A percentile compares a stretch with the other conserved stretches of the same genome.
These are phyloP conservation scores for Yarrowia sp. DNA, from an alignment of 805 yeast species.

Conservation along the genomic window DNA sequence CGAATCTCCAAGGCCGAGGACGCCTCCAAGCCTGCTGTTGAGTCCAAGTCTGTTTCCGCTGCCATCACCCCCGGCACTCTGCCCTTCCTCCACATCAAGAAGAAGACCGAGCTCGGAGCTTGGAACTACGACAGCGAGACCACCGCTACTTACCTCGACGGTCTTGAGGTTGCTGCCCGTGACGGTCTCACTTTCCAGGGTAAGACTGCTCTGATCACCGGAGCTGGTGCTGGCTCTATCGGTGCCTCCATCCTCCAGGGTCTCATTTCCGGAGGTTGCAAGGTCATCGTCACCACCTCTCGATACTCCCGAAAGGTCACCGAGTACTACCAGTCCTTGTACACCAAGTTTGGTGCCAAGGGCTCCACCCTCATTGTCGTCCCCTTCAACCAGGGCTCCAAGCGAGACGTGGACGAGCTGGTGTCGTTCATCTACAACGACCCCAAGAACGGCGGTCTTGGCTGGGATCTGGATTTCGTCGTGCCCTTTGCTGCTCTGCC, in stretches of 20 bases:
- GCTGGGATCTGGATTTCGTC: conserved; percentile 95
- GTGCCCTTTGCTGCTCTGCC: conserved; percentile 99
- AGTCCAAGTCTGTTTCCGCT: conserved; percentile 32
- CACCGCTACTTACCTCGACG: conserved; percentile 78
- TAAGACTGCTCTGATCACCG: conserved; percentile 88
- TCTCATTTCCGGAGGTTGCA: conserved; percentile 95
- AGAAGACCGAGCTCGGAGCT: conserved; percentile 58
- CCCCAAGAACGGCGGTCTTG: conserved; percentile 83
- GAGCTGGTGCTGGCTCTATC: conserved; percentile 98
- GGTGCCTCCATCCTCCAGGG: conserved; percentile 98
- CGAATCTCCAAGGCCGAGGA: conserved; percentile 48
- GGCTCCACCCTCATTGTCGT: conserved; percentile 93
- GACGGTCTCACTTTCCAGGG: conserved; percentile 89
- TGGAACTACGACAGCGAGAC: conserved; percentile 84
- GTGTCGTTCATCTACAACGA: conserved; percentile 81
- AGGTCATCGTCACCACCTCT: conserved; percentile 93
- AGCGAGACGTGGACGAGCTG: conserved; percentile 85
- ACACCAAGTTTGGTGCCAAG: conserved; percentile 87
- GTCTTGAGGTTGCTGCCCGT: conserved; percentile 88
- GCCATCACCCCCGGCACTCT: conserved; percentile 50
- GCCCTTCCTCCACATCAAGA: conserved; percentile 92
- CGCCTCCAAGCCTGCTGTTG: conserved; percentile 47
- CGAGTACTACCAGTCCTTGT: conserved; percentile 91
- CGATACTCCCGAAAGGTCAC: conserved; percentile 92
- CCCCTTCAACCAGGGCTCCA: conserved; percentile 98